Conservation (phyloP, 1,139 yeast species). For the Candida freyschussii region DNA sequence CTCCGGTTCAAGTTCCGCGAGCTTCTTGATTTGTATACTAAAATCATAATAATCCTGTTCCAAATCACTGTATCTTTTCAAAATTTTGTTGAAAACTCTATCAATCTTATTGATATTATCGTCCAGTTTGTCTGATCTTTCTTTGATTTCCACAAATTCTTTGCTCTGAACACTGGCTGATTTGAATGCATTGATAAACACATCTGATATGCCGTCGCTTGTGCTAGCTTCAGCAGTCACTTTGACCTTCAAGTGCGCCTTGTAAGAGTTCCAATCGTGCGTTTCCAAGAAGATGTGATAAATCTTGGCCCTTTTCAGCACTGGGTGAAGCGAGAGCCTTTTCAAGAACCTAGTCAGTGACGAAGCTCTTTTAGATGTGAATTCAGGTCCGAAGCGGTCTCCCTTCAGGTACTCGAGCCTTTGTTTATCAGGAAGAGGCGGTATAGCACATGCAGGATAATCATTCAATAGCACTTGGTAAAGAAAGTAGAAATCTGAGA, state of each 20-base stretch:
- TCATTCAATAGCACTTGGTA: conserved; percentile 72
- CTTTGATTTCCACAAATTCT: conserved; percentile 80
- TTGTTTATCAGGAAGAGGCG: conserved; percentile 93
- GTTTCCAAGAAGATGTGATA: conserved; percentile 76
- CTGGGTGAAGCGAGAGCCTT: conserved; percentile 71
- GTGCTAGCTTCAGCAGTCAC: conserved; percentile 19
- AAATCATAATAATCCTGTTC: conserved; percentile 70
- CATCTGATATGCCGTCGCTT: conserved; percentile 57
- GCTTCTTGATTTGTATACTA: conserved; percentile 61
- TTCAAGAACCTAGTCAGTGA: conserved; percentile 74
- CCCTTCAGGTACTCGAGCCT: conserved; percentile 90
- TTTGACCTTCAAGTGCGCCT: conserved; percentile 51
- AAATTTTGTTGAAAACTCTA: conserved; percentile 66
- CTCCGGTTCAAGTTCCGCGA: conserved; percentile 48
- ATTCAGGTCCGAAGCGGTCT: conserved; percentile 78
- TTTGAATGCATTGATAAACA: conserved; percentile 86
- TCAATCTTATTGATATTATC: conserved; percentile 79
- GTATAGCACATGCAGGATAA: conserved; percentile 79
- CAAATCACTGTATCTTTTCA: conserved; percentile 69
- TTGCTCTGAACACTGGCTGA: conserved; percentile 70
- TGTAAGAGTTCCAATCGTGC: conserved; percentile 79
- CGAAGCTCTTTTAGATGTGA: conserved; percentile 78
- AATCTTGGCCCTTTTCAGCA: conserved; percentile 62
- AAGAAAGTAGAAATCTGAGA: conserved; percentile 76
- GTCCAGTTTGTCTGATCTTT: conserved; percentile 75